Evolutionary conservation across 192 early-diverging fungal species (phyloP), one percentile per base, ranked within the genome.

Genomic region (Coemansia sp.): DNA sequence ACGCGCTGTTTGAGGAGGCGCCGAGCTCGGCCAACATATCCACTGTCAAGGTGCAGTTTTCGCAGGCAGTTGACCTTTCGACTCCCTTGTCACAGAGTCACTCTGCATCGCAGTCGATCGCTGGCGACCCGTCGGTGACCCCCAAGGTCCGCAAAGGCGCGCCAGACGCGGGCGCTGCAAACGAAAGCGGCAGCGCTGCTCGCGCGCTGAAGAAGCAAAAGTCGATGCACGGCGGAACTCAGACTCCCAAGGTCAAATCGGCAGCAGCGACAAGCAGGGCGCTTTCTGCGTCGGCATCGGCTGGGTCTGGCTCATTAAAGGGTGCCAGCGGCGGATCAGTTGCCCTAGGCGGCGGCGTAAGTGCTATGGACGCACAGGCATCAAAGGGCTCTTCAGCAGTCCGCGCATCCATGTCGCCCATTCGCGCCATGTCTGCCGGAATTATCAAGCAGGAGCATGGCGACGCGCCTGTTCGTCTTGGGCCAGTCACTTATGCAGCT

Each of bases 41-140:
- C 32, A 60, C 71, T 2, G 62, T 82, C 64, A 76, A 76, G 32
- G 79, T 82, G n/a, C 79, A 82, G 64, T 82, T 76, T 60, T 63
- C 73, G 5, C 71, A 73, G 49, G 67, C 70, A 3, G 34, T 60
- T 1, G 77, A 80, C 11, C 69, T 68, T n/a, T 45, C 52, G 33
- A 28, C 33, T 14, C 56, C 31, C 2, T 20, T 40, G 20, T 28
- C 32, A 20, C 59, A 48, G 40, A 28, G 40, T 11, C 42, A 30
- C 4, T 36, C 40, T 5, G 32, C 40, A 20, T 38, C 40, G 4
- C 59, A 16, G 7, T 20, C 11, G 14, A 42, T 60, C 45, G 55
- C 60, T 1, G 45, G 56, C 20, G 61, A 45, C 30, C 14, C 48
- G 1, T 61, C 64, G 12, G 29, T 31, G 10, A 67, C 63, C 30